Evolutionary conservation across 495 filamentous ascomycete genomes (phyloP).

Genomic region (Penicillium dipodomyicola): DNA sequence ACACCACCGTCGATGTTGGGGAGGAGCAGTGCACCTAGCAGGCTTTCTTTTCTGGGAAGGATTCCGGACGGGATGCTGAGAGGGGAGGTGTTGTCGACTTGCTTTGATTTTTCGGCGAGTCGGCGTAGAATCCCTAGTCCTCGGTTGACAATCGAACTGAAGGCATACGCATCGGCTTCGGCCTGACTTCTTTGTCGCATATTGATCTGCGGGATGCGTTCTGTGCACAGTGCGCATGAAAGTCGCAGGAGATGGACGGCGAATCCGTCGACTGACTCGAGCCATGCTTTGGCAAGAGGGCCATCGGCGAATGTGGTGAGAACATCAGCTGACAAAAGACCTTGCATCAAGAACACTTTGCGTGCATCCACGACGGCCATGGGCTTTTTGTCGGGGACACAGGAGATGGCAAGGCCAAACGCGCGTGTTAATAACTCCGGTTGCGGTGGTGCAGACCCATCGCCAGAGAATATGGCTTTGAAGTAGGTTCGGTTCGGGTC

Average conservation of each 20-base stretch:
- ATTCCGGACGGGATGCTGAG: slow-evolving; percentile 58
- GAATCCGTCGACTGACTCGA: slow-evolving; percentile 82
- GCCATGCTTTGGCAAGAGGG: slow-evolving; percentile 74
- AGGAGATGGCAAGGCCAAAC: slow-evolving; percentile 83
- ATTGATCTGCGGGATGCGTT: slow-evolving; percentile 45
- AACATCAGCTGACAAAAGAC: slow-evolving; percentile 87
- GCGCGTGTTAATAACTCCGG: slow-evolving; percentile 84
- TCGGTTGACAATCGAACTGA: slow-evolving; percentile 61
- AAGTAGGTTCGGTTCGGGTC: slow-evolving; percentile 88
- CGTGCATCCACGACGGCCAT: slow-evolving; percentile 71
- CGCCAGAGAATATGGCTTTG: slow-evolving; percentile 72
- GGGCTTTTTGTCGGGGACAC: slow-evolving; percentile 68
- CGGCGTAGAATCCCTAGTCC: slow-evolving; percentile 67
- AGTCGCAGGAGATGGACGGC: slow-evolving; percentile 73
- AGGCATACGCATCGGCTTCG: slow-evolving; percentile 48
- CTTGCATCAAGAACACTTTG: slow-evolving; percentile 85
- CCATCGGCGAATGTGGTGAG: slow-evolving; percentile 70
- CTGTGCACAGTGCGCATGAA: slow-evolving; percentile 64
- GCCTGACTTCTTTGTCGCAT: slow-evolving; percentile 37
- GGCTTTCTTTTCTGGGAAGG: slow-evolving; percentile 65
- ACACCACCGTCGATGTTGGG: slow-evolving; percentile 57
- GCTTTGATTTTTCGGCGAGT: slow-evolving; percentile 68
- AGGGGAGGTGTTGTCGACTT: slow-evolving; percentile 50
- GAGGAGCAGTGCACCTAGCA: slow-evolving; percentile 67
- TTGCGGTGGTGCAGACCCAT: slow-evolving; percentile 57